Evolutionary conservation across 73 alveolate species (phyloP).

Genomic region (Paraurostyla sp.): DNA sequence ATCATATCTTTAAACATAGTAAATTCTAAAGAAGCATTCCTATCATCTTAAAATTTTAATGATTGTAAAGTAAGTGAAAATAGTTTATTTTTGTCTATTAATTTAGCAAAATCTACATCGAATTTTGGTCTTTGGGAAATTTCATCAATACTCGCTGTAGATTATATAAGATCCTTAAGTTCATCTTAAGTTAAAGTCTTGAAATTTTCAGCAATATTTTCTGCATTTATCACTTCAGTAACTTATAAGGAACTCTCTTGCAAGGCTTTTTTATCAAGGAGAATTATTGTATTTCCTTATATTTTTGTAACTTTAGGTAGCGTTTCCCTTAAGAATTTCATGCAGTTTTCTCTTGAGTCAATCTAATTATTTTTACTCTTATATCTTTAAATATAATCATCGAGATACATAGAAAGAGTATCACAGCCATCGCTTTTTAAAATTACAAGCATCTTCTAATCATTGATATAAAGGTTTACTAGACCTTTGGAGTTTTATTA

Average conservation of each 20-base stretch:
- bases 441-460: neutral
- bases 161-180: neutral
- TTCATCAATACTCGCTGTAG: neutral
- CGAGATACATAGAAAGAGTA: neutral
- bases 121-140: neutral
- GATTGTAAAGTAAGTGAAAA: neutral
- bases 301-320: conserved; percentile 14
- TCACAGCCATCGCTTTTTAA: neutral
- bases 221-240: no score
- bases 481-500: no score
- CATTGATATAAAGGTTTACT: no score
- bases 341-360: neutral
- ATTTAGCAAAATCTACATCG: neutral
- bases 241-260: neutral
- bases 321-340: neutral
- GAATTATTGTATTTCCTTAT: no score
- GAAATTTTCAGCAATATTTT: no score
- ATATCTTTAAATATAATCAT: neutral
- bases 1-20: conserved; percentile 12
- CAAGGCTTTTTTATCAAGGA: no score
- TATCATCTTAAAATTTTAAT: neutral
- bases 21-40: neutral
- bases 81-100: neutral
- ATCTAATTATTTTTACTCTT: neutral
- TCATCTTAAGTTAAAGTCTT: neutral